These are phyloP conservation scores for Collybia nuda DNA, from an alignment of 768 basidiomycete genomes.

Conservation along the genomic window DNA sequence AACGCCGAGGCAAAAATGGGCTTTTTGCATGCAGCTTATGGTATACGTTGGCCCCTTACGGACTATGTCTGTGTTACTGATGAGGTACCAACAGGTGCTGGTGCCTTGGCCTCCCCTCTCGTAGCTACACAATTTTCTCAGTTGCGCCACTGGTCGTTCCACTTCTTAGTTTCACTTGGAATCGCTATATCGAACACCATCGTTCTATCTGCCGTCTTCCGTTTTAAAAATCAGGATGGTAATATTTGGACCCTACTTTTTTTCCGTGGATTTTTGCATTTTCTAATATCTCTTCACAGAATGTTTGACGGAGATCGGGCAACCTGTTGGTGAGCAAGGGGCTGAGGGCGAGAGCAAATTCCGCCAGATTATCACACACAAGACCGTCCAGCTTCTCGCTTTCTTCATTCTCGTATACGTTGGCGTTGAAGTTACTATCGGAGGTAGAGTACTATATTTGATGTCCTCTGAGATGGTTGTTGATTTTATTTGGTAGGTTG, in stretches of 20 bases:
- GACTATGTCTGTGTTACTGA: background rate
- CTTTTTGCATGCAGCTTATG: conserved; percentile 64
- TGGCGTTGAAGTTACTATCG: conserved; percentile 64
- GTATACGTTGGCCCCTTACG: conserved; percentile 21
- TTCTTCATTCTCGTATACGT: conserved; percentile 68
- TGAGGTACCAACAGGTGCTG: conserved; percentile 43
- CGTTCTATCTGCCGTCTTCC: conserved; percentile 58
- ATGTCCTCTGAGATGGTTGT: background rate
- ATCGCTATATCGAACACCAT: conserved; percentile 59
- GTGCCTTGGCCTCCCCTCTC: conserved; percentile 69
- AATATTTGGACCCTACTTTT: background rate
- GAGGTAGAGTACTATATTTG: conserved; percentile 28
- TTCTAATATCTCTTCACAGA: conserved; percentile 27
- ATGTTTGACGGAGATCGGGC: conserved; percentile 48
- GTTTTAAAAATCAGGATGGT: conserved; percentile 74
- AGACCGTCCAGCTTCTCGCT: conserved; percentile 60
- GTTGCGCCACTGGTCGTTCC: conserved; percentile 68
- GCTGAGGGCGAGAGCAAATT: conserved; percentile 34
- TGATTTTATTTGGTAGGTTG: conserved; percentile 42
- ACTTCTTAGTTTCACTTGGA: conserved; percentile 71
- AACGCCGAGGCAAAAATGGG: conserved; percentile 68
- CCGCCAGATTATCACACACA: conserved; percentile 50
- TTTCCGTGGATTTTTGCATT: background rate
- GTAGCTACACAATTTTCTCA: conserved; percentile 81
- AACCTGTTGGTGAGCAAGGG: conserved; percentile 31